phyloP scores from a whole-genome alignment of 2,329 filamentous ascomycete genomes.

The Simplicillium sp. region DNA sequence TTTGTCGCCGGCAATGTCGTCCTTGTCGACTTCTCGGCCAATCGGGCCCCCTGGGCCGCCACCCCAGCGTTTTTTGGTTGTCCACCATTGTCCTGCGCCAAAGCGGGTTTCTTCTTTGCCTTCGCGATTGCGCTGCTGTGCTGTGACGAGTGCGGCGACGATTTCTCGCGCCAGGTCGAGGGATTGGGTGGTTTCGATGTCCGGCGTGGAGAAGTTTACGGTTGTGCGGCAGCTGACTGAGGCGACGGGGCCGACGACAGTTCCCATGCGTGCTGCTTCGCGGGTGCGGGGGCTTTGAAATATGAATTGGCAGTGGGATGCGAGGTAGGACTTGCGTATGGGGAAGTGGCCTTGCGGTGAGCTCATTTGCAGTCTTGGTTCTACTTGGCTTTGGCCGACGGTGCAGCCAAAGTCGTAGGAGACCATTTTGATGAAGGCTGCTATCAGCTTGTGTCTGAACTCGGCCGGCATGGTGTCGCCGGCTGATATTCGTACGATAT shows the following conservation, averaged over 20 bases:
- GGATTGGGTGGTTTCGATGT: slow-evolving; percentile 44
- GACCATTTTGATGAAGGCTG: slow-evolving; percentile 53
- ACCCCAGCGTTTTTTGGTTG: slow-evolving; percentile 50
- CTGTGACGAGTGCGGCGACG: slow-evolving; percentile 49
- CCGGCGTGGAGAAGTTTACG: slow-evolving; percentile 35
- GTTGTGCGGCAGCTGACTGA: slow-evolving; percentile 49
- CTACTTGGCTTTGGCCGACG: slow-evolving; percentile 43
- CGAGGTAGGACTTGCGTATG: slow-evolving; percentile 42
- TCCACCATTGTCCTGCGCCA: slow-evolving; percentile 54
- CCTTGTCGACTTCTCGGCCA: slow-evolving; percentile 47
- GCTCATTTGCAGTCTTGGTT: slow-evolving; percentile 48
- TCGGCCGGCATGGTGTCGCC: slow-evolving; percentile 50
- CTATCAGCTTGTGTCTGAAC: slow-evolving; percentile 45
- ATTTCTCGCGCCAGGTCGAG: slow-evolving; percentile 54
- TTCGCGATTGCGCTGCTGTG: slow-evolving; percentile 53
- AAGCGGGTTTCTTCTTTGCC: slow-evolving; percentile 45
- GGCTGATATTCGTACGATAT: slow-evolving; percentile 30
- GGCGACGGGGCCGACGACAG: slow-evolving; percentile 53
- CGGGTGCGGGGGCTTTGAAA: slow-evolving; percentile 52
- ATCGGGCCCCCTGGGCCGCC: slow-evolving; percentile 54
- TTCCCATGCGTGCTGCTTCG: slow-evolving; percentile 47
- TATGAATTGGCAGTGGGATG: slow-evolving; percentile 50
- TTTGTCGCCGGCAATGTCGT: slow-evolving; percentile 35
- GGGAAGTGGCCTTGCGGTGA: slow-evolving; percentile 20
- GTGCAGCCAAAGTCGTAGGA: slow-evolving; percentile 59